Evolutionary conservation across 1,284 basidiomycete genomes (phyloP), one percentile per base, ranked within the genome.

Genomic region (Rhodotorula sp.): DNA sequence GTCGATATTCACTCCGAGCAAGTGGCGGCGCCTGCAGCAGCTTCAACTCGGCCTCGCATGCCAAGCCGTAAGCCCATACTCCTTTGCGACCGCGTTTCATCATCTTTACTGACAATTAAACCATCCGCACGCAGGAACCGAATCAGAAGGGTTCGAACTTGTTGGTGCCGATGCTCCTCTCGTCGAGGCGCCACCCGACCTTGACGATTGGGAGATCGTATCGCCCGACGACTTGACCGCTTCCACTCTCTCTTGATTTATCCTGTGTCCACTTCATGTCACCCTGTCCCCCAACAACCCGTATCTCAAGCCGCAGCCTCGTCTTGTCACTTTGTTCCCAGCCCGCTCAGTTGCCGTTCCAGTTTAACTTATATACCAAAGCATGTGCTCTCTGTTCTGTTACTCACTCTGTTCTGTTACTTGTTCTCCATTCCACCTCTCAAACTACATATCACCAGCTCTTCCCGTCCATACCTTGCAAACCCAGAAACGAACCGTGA

Each of bases 71-170:
- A 48, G 60, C 31, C 26, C 38, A 5, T 10, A 0, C 47, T 34
- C 15, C 43, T 50, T 43, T 7, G 23, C 14, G 14, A 4, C n/a
- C 10, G 5, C 3, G 10, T 12, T 28, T n/a, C 5, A 5, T 23
- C 5, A 15, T 18, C 10, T 6, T 1, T 18, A 15, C 60, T 61
- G 47, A 61, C 10, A 28, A 38, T 10, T 5, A 38, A 28, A 5
- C 5, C 15, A 5, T 3, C 19, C 43, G 3, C 7, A 14, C 12
- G 19, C 49, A 66, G 64, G 58, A 1, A 47, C 58, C 14, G 38
- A 45, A 3, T 60, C 64, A 3, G 10, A n/a, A 43, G 65, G 60
- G 21, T 66, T 55, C 23, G 65, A 66, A n/a, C 18, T 66, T 23
- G 43, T 66, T 23, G 21, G 5, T 1, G 12, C 28, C 7, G 62